Percentiles rank a stretch among this genome's conserved stretches.
These are phyloP conservation scores for Umbelopsis ramanniana DNA, from an alignment of 192 early-diverging fungal genomes.

Conservation along the genomic window DNA sequence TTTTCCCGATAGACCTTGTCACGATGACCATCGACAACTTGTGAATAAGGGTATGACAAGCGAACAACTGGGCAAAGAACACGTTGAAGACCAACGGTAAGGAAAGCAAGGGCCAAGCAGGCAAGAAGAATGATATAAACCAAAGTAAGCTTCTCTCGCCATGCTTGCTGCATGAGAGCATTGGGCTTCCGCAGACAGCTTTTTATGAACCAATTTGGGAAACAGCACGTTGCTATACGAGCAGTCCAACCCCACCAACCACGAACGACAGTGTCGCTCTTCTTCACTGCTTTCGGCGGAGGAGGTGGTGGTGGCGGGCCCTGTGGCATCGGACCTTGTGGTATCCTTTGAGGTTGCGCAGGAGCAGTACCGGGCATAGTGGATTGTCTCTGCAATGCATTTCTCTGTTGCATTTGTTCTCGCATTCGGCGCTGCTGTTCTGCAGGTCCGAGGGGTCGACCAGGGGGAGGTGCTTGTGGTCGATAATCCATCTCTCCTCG, in stretches of 20 bases:
- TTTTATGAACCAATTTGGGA: conserved; percentile 47
- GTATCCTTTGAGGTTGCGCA: background rate
- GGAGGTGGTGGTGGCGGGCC: background rate
- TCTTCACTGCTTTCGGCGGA: conserved; percentile 13
- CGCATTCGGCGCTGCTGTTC: conserved; percentile 17
- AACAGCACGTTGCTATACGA: conserved; percentile 50
- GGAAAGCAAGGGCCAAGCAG: conserved; percentile 42
- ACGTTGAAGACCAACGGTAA: conserved; percentile 49
- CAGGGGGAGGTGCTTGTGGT: conserved; percentile 35
- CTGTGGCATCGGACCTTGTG: background rate
- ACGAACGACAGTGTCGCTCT: conserved; percentile 32
- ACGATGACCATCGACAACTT: conserved; percentile 13
- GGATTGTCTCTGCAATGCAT: background rate
- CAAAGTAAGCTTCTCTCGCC: conserved; percentile 57
- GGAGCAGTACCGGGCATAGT: background rate
- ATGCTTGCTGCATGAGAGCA: conserved; percentile 52
- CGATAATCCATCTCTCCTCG: conserved; percentile 34
- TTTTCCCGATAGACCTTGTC: conserved; percentile 27
- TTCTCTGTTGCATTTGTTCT: conserved; percentile 33
- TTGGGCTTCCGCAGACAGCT: conserved; percentile 46
- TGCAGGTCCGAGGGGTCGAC: conserved; percentile 24
- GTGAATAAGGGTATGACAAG: conserved; percentile 28
- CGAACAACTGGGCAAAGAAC: conserved; percentile 36
- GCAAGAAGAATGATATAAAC: conserved; percentile 43
- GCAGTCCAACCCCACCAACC: conserved; percentile 49